Evolutionary conservation across 768 basidiomycete species (phyloP).

Genomic region (Epithele typhae): DNA sequence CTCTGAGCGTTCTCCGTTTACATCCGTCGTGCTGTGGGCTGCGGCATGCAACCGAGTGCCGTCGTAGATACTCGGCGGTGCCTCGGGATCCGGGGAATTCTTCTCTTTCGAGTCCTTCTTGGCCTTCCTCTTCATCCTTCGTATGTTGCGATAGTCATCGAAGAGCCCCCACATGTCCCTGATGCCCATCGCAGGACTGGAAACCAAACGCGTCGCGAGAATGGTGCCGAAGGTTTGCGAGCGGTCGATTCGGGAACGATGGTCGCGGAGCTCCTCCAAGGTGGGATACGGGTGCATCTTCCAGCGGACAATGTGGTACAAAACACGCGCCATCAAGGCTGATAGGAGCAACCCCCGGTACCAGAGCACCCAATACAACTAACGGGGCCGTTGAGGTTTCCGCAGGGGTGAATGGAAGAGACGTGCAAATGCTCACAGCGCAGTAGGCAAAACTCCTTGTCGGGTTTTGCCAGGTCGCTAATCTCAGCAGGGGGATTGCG

Average conservation of each 20-base stretch:
- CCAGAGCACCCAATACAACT: conserved; percentile 68
- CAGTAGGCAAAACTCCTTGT: conserved; percentile 47
- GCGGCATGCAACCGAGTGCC: background rate
- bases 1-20: background rate
- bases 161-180: conserved; percentile 53
- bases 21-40: conserved; percentile 1
- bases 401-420: too few species aligned
- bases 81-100: conserved; percentile 3
- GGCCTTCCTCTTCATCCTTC: conserved; percentile 28
- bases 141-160: conserved; percentile 36
- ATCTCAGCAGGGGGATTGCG: conserved; percentile 29
- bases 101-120: conserved; percentile 14
- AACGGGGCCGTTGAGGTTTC: background rate
- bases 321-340: conserved; percentile 41
- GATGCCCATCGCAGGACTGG: conserved; percentile 41
- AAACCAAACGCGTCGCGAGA: conserved; percentile 41
- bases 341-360: conserved; percentile 53
- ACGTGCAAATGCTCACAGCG: conserved; percentile 32
- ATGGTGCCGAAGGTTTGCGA: conserved; percentile 52
- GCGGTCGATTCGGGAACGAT: conserved; percentile 41
- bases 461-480: conserved; percentile 56
- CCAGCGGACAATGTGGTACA: conserved; percentile 45
- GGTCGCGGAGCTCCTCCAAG: conserved; percentile 47
- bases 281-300: conserved; percentile 53
- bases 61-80: background rate